Percentiles rank a stretch among this genome's conserved stretches.
Conservation (phyloP, 2,329 filamentous ascomycete species). For the Nannizziopsis arthrosporioides region DNA sequence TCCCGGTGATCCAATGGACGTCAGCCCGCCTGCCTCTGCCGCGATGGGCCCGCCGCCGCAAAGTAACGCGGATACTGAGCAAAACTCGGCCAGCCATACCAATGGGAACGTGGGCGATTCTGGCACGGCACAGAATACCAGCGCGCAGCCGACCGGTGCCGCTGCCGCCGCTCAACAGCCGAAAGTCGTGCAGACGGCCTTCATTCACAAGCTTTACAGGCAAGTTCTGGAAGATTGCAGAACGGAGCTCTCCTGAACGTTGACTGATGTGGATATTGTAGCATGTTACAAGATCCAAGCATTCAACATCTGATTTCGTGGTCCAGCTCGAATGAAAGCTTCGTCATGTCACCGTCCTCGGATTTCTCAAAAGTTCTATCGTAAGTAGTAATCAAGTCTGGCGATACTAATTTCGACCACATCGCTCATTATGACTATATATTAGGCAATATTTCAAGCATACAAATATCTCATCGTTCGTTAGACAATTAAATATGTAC, state of each 20-base stretch:
- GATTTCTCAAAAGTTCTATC: slow-evolving; percentile 97
- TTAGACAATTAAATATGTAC: slow-evolving; percentile 97
- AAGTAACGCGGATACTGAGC: slow-evolving; percentile 41
- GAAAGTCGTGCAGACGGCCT: slow-evolving; percentile 95
- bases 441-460: slow-evolving; percentile 95
- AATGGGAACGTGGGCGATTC: slow-evolving; percentile 16
- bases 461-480: slow-evolving; percentile 97
- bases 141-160: slow-evolving; percentile 31
- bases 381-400: slow-evolving; percentile 45
- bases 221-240: slow-evolving; percentile 36
- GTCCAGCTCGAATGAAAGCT: slow-evolving; percentile 88
- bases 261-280: slow-evolving; percentile 31
- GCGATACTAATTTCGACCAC: slow-evolving; percentile 13
- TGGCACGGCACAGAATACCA: slow-evolving; percentile 19
- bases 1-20: slow-evolving; percentile 43
- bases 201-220: slow-evolving; percentile 99
- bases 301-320: slow-evolving; percentile 96
- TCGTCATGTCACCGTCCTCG: slow-evolving; percentile 94
- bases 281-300: slow-evolving; percentile 88
- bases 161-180: slow-evolving; percentile 64
- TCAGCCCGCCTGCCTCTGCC: slow-evolving; percentile 38
- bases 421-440: neutral
- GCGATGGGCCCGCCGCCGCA: slow-evolving; percentile 40
- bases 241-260: neutral
- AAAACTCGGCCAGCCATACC: slow-evolving; percentile 22